A percentile compares a stretch with the other conserved stretches of the same genome.
phyloP scores from a whole-genome alignment of 305 asterid genomes.

The Fraxinus paxiana region DNA sequence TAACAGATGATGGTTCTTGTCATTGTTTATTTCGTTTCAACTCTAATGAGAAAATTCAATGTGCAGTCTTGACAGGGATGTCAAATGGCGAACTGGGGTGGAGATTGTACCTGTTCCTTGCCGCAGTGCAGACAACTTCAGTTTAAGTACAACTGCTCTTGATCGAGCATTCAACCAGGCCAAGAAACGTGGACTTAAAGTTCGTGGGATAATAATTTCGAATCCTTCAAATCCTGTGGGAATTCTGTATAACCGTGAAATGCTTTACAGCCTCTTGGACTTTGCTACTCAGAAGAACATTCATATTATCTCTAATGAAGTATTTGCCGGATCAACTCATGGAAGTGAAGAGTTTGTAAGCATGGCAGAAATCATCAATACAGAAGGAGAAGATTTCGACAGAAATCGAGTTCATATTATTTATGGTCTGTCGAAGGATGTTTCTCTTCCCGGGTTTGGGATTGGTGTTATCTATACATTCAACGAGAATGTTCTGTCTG shows the following conservation, averaged over 20 bases:
- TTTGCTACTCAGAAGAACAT: constrained; percentile 56
- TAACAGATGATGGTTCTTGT: neutral
- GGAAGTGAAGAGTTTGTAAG: constrained; percentile 44
- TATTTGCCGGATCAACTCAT: constrained; percentile 39
- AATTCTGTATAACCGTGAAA: constrained; percentile 36
- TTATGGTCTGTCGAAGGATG: constrained; percentile 49
- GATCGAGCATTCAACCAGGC: constrained; percentile 56
- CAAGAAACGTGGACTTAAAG: constrained; percentile 51
- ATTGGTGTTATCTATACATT: constrained; percentile 39
- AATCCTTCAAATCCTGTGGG: constrained; percentile 64
- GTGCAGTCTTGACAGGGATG: constrained; percentile 51
- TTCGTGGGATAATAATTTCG: constrained; percentile 52
- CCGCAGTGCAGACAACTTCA: constrained; percentile 58
- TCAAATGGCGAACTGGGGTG: constrained; percentile 55
- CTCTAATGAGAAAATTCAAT: constrained; percentile 8
- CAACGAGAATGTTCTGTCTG: constrained; percentile 40
- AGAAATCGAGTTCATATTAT: constrained; percentile 46
- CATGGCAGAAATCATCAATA: constrained; percentile 43
- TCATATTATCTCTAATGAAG: constrained; percentile 51
- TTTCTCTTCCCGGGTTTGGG: constrained; percentile 46
- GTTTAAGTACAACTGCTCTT: constrained; percentile 38
- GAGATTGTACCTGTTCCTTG: constrained; percentile 59
- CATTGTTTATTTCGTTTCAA: constrained; percentile 3
- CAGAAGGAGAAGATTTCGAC: constrained; percentile 40
- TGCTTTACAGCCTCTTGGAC: constrained; percentile 42